Percentiles rank a stretch among this genome's conserved stretches.
Conservation (phyloP, 2,329 filamentous ascomycete species). For the Aspergillus tubingensis region DNA sequence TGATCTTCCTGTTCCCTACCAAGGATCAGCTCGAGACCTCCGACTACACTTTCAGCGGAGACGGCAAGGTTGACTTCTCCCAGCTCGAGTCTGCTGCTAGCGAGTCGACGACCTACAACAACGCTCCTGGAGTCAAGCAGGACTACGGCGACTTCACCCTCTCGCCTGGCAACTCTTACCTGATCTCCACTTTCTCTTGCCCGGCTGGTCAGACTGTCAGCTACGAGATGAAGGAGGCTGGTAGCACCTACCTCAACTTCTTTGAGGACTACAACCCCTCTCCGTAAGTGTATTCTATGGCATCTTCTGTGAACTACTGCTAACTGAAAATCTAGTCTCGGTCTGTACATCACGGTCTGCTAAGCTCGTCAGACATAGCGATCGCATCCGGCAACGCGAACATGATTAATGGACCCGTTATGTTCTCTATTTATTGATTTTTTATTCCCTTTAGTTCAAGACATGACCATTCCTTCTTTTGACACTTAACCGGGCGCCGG, state of each 20-base stretch:
- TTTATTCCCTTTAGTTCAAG: not conserved
- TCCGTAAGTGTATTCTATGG: slow-evolving; percentile 38
- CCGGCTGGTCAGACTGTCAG: slow-evolving; percentile 54
- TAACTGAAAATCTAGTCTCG: slow-evolving; percentile 34
- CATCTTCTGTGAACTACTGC: not conserved
- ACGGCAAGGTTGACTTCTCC: slow-evolving; percentile 57
- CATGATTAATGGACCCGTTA: slow-evolving; percentile 19
- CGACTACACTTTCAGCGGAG: slow-evolving; percentile 56
- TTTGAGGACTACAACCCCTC: slow-evolving; percentile 65
- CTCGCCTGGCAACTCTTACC: slow-evolving; percentile 57
- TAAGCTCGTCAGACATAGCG: slow-evolving; percentile 23
- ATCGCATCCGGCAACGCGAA: slow-evolving; percentile 15
- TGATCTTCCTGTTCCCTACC: slow-evolving; percentile 66
- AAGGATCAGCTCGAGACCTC: slow-evolving; percentile 61
- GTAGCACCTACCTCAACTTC: slow-evolving; percentile 57
- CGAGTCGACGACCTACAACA: slow-evolving; percentile 56
- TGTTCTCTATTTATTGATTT: slow-evolving; percentile 3
- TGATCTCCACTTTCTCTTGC: slow-evolving; percentile 57
- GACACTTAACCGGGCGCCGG: not conserved
- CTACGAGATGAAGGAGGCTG: slow-evolving; percentile 55
- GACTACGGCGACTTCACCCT: slow-evolving; percentile 51
- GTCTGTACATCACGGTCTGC: slow-evolving; percentile 47
- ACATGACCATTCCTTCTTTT: not conserved
- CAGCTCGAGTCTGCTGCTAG: slow-evolving; percentile 51
- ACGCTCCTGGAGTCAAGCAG: slow-evolving; percentile 48